Evolutionary conservation across 2,329 filamentous ascomycete genomes (phyloP), one percentile per base, ranked within the genome.

Genomic region (Dactylellina drechsleri): DNA sequence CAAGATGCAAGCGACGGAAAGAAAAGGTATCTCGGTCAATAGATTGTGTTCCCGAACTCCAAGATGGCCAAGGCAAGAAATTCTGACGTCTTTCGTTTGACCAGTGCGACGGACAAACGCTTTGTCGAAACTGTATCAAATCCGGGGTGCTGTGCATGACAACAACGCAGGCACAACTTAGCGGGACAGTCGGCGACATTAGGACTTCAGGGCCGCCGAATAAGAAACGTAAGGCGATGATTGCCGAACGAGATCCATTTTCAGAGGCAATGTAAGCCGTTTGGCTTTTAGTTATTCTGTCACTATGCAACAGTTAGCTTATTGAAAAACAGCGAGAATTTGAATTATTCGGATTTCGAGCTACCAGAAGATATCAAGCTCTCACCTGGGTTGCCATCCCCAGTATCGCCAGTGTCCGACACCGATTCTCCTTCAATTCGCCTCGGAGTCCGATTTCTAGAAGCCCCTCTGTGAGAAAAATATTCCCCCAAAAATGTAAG

Each of bases 1-100:
- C 68, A 43, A 66, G 68, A 36, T 73, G 68, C 68, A 73, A 73
- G 28, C 60, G 68, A 52, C 45, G 68, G n/a, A 73, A 73, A 61
- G 68, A 73, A 73, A 73, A 73, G 56, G 68, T 73, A 73, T 23
- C 2, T 23, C 23, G 4, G 23, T 23, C 2, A 4, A 23, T 23
- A 50, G 60, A 12, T 26, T 16, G 16, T 4, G 7, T 43, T 41
- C 36, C 8, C 10, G 6, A 15, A 2, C 40, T 20, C 45, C 18
- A 8, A 2, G 1, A n/a, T 16, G 16, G 26, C 28, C 41, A 6
- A 43, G 6, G 13, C n/a, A 43, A 2, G 41, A 26, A 57, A 18
- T 57, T 10, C n/a, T 57, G 8, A 50, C 7, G 13, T 50, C 12
- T 8, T 13, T 41, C 12, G 40, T 61, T 15, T 47, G 8, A 15